phyloP scores from a whole-genome alignment of 208 protist species.

The Acanthamoeba sp. region DNA sequence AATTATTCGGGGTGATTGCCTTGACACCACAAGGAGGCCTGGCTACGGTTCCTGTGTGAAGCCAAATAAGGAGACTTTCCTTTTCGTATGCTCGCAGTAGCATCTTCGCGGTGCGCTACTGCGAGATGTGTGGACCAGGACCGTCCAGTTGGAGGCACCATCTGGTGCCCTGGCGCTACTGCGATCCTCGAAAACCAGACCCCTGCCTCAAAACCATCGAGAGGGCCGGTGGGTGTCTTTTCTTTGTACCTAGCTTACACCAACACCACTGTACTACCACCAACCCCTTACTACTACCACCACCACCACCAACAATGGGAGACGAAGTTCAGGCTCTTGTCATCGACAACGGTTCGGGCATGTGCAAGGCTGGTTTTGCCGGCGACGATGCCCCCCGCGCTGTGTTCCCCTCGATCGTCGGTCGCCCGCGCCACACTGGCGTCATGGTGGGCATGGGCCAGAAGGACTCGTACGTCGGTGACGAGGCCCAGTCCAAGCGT shows the following conservation, averaged over 20 bases:
- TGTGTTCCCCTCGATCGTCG: slow-evolving; percentile 92
- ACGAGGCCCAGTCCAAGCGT: slow-evolving; percentile 89
- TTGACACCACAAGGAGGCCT: too few relatives aligned
- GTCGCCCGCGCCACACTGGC: slow-evolving; percentile 95
- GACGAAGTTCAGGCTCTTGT: slow-evolving; percentile 92
- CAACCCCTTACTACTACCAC: slow-evolving; percentile 84
- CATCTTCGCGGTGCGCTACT: too few relatives aligned
- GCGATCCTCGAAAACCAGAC: neutral
- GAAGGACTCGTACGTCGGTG: slow-evolving; percentile 89
- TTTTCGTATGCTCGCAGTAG: too few relatives aligned
- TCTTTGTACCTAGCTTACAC: neutral
- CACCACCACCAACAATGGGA: slow-evolving; percentile 92
- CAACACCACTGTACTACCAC: neutral
- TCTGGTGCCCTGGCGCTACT: neutral
- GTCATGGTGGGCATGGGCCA: slow-evolving; percentile 96
- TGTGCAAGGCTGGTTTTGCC: slow-evolving; percentile 95
- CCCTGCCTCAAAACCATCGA: neutral
- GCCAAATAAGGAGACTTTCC: too few relatives aligned
- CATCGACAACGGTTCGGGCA: slow-evolving; percentile 96
- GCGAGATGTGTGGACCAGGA: neutral
- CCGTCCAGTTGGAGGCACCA: neutral
- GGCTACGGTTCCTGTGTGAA: too few relatives aligned
- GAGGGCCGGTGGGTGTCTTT: neutral
- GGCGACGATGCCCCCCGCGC: slow-evolving; percentile 96
- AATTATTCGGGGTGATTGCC: too few relatives aligned